Percentiles rank a stretch among this genome's conserved stretches.
phyloP scores from a whole-genome alignment of 306 rosid species.

The Cicer arietinum region DNA sequence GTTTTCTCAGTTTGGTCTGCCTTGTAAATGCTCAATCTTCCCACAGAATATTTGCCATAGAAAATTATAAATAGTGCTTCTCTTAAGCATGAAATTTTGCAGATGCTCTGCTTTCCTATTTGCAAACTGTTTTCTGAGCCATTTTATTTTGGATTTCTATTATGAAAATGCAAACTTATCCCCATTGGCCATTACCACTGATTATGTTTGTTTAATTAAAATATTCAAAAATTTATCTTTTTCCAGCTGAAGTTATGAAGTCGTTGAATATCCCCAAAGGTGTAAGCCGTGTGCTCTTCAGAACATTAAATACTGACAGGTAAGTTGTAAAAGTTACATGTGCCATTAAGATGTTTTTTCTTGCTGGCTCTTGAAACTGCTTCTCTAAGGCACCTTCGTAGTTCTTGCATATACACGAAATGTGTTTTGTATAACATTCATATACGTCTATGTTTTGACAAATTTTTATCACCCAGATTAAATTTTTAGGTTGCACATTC shows the following conservation, averaged over 20 bases:
- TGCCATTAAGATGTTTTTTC: conserved; percentile 4
- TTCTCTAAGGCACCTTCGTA: neutral
- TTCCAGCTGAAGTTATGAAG: conserved; percentile 88
- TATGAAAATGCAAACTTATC: conserved; percentile 14
- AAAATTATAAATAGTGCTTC: conserved; percentile 3
- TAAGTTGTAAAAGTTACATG: conserved; percentile 37
- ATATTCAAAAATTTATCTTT: conserved; percentile 2
- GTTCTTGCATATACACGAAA: conserved; percentile 7
- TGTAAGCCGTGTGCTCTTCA: conserved; percentile 78
- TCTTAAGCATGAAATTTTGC: conserved; percentile 31
- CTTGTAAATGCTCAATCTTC: conserved; percentile 4
- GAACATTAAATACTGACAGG: conserved; percentile 91
- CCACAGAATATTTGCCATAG: neutral
- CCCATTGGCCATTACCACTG: neutral
- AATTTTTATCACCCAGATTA: neutral
- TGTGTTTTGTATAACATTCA: conserved; percentile 14
- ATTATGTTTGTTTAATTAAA: conserved; percentile 1
- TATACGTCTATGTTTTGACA: conserved; percentile 8
- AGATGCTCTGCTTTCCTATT: conserved; percentile 27
- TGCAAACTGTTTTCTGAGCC: conserved; percentile 1
- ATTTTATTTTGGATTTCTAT: conserved; percentile 24
- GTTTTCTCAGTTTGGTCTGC: neutral
- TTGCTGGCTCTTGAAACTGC: conserved; percentile 19
- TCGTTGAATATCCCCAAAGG: conserved; percentile 77
- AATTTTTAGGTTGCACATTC: conserved; percentile 11